These are phyloP conservation scores for Populus tremula DNA, from an alignment of 345 rosid species.

Conservation along the genomic window DNA sequence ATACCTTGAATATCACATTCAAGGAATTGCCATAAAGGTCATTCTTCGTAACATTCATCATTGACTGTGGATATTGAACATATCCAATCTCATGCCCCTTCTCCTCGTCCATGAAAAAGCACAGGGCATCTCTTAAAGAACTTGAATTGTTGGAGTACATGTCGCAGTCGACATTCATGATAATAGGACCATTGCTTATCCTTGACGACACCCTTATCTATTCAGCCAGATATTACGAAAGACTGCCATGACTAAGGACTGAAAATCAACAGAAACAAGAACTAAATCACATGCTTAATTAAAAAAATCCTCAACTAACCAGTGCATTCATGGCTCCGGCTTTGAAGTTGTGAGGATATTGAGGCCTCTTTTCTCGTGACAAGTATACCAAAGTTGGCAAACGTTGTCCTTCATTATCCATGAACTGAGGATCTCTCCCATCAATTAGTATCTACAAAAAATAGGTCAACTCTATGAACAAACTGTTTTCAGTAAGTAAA, in stretches of 20 bases:
- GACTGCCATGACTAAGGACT: background rate
- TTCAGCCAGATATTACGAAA: background rate
- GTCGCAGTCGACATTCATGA: slow-evolving; percentile 49
- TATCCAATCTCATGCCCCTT: slow-evolving; percentile 57
- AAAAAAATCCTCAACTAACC: slow-evolving; percentile 17
- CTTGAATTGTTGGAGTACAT: slow-evolving; percentile 47
- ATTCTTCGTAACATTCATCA: slow-evolving; percentile 48
- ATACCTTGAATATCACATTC: slow-evolving; percentile 23
- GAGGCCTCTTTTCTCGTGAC: slow-evolving; percentile 45
- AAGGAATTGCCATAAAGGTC: slow-evolving; percentile 45
- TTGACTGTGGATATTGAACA: slow-evolving; percentile 61
- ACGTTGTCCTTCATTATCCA: slow-evolving; percentile 30
- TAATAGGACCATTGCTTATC: slow-evolving; percentile 42
- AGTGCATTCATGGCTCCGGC: slow-evolving; percentile 55
- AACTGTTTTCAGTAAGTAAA: background rate
- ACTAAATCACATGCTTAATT: background rate
- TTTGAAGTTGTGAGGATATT: slow-evolving; percentile 42
- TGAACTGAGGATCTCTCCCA: slow-evolving; percentile 25
- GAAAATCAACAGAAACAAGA: background rate
- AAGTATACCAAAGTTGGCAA: slow-evolving; percentile 44
- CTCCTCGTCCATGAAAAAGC: slow-evolving; percentile 75
- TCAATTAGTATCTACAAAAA: slow-evolving; percentile 12
- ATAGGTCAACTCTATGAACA: background rate
- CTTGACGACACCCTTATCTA: slow-evolving; percentile 51
- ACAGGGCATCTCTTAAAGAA: slow-evolving; percentile 40